Percentiles rank a stretch among this genome's conserved stretches.
Evolutionary conservation across 352 stramenopile species (phyloP).

Genomic region (Phytophthora cactorum): DNA sequence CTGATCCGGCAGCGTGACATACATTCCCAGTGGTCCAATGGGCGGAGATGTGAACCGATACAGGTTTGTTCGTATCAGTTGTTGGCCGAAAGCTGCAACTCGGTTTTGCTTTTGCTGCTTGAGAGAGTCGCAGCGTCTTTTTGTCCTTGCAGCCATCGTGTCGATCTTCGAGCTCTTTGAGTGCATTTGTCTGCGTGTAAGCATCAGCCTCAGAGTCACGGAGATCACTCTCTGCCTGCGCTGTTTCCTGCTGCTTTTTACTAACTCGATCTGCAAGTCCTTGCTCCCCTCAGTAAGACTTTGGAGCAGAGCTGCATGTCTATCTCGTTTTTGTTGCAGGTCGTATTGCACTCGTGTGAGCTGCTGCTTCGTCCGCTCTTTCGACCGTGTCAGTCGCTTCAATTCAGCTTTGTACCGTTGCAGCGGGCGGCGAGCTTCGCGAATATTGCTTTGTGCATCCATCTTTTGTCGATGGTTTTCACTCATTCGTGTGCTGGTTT

Average conservation of each 20-base stretch:
- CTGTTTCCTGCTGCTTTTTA: conserved; percentile 52
- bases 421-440: conserved; percentile 65
- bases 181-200: conserved; percentile 22
- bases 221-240: conserved; percentile 46
- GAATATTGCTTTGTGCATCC: conserved; percentile 64
- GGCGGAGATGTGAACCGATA: conserved; percentile 67
- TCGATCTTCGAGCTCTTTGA: conserved; percentile 47
- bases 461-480: conserved; percentile 57
- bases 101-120: conserved; percentile 54
- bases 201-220: conserved; percentile 41
- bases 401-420: conserved; percentile 73
- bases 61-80: conserved; percentile 76
- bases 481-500: conserved; percentile 46
- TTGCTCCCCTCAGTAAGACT: conserved; percentile 66
- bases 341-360: conserved; percentile 59
- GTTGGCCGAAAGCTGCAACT: conserved; percentile 74
- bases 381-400: conserved; percentile 62
- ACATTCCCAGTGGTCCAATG: conserved; percentile 77
- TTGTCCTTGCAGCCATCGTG: conserved; percentile 48
- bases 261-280: conserved; percentile 63
- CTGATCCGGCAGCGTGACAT: conserved; percentile 72
- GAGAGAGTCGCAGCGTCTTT: not conserved
- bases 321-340: conserved; percentile 57
- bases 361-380: conserved; percentile 54
- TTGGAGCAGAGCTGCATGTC: conserved; percentile 64